A percentile compares a stretch with the other conserved stretches of the same genome.
phyloP scores from a whole-genome alignment of 345 rosid genomes.

The Brassica juncea region DNA sequence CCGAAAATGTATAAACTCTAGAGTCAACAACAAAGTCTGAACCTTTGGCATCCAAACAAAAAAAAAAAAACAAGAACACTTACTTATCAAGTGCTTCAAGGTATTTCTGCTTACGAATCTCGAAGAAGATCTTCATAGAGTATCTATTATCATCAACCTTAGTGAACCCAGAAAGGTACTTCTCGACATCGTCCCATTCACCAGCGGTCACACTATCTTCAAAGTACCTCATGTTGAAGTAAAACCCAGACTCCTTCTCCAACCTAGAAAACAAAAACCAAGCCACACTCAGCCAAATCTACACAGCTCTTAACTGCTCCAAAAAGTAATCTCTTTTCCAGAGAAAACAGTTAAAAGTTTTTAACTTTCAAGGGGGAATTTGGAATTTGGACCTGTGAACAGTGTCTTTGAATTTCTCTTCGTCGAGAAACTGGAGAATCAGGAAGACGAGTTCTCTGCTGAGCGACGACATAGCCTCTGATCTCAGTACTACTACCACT shows the following conservation, averaged over 20 bases:
- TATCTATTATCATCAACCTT: conserved; percentile 51
- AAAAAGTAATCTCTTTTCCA: neutral
- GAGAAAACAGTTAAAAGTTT: neutral
- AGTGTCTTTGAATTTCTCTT: conserved; percentile 46
- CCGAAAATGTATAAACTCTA: neutral
- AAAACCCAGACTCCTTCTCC: conserved; percentile 53
- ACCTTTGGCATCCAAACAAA: neutral
- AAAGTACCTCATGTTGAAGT: conserved; percentile 53
- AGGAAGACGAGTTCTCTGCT: conserved; percentile 43
- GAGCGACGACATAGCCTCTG: conserved; percentile 41
- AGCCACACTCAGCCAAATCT: neutral
- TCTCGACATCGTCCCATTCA: conserved; percentile 56
- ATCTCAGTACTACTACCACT: conserved; percentile 18
- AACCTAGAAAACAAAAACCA: conserved; percentile 23
- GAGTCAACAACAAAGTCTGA: neutral
- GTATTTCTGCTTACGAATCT: conserved; percentile 52
- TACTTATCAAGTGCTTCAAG: conserved; percentile 56
- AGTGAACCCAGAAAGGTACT: conserved; percentile 51
- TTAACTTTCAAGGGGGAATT: neutral
- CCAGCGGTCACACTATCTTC: conserved; percentile 51
- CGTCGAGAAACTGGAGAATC: conserved; percentile 45
- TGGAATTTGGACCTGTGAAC: conserved; percentile 35
- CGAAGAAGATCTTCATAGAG: conserved; percentile 52
- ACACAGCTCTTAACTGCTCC: neutral
- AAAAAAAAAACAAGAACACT: neutral